These are phyloP conservation scores for Volutella citrinella DNA, from an alignment of 2,329 filamentous ascomycete genomes.

Conservation along the genomic window DNA sequence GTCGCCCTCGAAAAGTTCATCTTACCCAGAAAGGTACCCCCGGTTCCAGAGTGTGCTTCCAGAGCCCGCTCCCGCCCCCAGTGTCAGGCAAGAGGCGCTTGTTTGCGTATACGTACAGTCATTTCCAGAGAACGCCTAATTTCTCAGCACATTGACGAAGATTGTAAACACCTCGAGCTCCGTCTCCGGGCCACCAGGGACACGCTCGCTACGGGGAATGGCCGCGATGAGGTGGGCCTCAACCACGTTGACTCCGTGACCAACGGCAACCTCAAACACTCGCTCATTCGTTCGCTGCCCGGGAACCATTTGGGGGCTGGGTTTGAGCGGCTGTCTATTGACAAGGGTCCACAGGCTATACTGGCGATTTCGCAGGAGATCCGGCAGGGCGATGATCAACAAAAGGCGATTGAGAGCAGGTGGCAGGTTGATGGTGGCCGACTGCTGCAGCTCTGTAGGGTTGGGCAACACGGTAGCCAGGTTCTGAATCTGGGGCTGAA, in stretches of 20 bases:
- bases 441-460: constrained; percentile 65
- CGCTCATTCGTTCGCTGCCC: constrained; percentile 58
- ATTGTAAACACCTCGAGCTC: constrained; percentile 79
- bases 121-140: constrained; percentile 27
- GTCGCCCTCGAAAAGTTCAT: too few species aligned
- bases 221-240: constrained; percentile 76
- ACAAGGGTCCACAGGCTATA: constrained; percentile 75
- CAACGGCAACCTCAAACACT: constrained; percentile 72
- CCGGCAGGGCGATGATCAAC: constrained; percentile 63
- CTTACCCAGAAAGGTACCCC: too few species aligned
- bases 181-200: constrained; percentile 57
- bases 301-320: constrained; percentile 43
- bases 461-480: constrained; percentile 64
- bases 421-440: constrained; percentile 68
- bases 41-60: too few species aligned
- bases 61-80: too few species aligned
- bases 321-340: constrained; percentile 62
- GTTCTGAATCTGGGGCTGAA: constrained; percentile 61
- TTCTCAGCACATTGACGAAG: constrained; percentile 66
- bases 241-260: constrained; percentile 71
- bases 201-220: constrained; percentile 57
- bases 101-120: too few species aligned
- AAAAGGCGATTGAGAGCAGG: constrained; percentile 67
- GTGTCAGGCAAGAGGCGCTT: too few species aligned
- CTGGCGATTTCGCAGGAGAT: constrained; percentile 62